Evolutionary conservation across 2,329 filamentous ascomycete genomes (phyloP).

Genomic region (Diaporthe capsici): DNA sequence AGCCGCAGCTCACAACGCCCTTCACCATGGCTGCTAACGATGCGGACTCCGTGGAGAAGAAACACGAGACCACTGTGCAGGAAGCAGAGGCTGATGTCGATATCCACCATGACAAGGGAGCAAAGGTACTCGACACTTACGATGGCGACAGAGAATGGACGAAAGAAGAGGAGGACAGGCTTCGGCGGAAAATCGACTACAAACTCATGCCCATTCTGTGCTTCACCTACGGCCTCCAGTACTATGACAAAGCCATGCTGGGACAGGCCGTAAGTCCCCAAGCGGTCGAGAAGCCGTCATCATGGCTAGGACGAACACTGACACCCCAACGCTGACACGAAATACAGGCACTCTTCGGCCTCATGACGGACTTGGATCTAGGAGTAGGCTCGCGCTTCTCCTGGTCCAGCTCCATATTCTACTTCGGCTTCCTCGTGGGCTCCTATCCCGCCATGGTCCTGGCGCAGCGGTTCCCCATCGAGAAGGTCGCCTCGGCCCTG

Average conservation of each 20-base stretch:
- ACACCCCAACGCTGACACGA: background rate
- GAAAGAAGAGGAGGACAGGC: constrained; percentile 56
- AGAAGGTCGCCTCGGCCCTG: constrained; percentile 57
- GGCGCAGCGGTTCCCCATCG: constrained; percentile 61
- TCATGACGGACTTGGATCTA: constrained; percentile 57
- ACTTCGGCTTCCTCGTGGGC: constrained; percentile 63
- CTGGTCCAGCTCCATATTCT: constrained; percentile 61
- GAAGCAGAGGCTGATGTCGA: background rate
- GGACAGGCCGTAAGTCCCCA: constrained; percentile 61
- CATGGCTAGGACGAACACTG: too few relatives aligned
- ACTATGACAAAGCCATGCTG: constrained; percentile 68
- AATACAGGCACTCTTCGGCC: constrained; percentile 57
- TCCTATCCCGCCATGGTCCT: constrained; percentile 58
- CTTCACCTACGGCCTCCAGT: constrained; percentile 61
- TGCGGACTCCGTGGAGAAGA: background rate
- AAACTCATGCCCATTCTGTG: constrained; percentile 61
- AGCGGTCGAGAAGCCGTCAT: background rate
- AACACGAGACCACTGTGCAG: background rate
- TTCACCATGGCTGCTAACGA: background rate
- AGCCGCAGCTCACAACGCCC: background rate
- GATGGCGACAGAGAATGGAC: constrained; percentile 59
- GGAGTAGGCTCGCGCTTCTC: constrained; percentile 59
- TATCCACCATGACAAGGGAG: constrained; percentile 24
- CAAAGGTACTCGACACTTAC: constrained; percentile 56
- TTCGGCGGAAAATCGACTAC: constrained; percentile 59